Percentiles rank a stretch among this genome's conserved stretches.
phyloP scores from a whole-genome alignment of 108 stramenopile species.

The Nitzschia inconspicua region DNA sequence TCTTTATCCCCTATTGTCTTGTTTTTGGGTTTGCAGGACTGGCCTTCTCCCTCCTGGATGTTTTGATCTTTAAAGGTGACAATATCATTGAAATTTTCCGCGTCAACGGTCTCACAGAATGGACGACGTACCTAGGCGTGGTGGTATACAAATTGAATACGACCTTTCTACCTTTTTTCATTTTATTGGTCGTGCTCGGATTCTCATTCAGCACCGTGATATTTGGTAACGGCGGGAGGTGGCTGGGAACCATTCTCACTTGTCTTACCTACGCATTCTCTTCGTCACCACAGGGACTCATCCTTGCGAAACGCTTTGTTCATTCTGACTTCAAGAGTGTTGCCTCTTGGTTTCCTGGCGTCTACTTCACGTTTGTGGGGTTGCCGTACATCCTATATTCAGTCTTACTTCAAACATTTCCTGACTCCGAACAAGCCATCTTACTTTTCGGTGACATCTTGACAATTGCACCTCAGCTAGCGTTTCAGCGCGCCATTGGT shows the following conservation, averaged over 20 bases:
- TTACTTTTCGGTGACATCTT: conserved; percentile 39
- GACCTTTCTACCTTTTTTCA: conserved; percentile 30
- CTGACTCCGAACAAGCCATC: conserved; percentile 8
- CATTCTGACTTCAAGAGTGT: conserved; percentile 24
- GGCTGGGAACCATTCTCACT: conserved; percentile 30
- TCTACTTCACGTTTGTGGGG: conserved; percentile 23
- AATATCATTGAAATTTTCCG: conserved; percentile 30
- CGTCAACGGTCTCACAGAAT: conserved; percentile 29
- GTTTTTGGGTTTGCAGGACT: conserved; percentile 33
- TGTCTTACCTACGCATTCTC: conserved; percentile 35
- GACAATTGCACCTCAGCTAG: conserved; percentile 27
- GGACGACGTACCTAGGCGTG: conserved; percentile 24
- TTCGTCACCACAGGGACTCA: conserved; percentile 33
- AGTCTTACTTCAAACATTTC: conserved; percentile 17
- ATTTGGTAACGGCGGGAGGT: conserved; percentile 32
- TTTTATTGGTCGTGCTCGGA: conserved; percentile 18
- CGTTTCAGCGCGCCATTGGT: conserved; percentile 44
- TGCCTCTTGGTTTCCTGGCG: conserved; percentile 39
- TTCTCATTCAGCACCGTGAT: conserved; percentile 22
- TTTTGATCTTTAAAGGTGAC: conserved; percentile 26
- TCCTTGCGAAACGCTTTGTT: conserved; percentile 38
- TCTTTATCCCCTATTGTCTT: conserved; percentile 22
- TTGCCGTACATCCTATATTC: conserved; percentile 28
- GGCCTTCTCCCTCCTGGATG: conserved; percentile 27
- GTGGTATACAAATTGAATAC: conserved; percentile 14